Percentiles rank a stretch among this genome's conserved stretches.
These are phyloP conservation scores for Haplosporangium sp. DNA, from an alignment of 371 early-diverging fungal genomes.

Conservation along the genomic window DNA sequence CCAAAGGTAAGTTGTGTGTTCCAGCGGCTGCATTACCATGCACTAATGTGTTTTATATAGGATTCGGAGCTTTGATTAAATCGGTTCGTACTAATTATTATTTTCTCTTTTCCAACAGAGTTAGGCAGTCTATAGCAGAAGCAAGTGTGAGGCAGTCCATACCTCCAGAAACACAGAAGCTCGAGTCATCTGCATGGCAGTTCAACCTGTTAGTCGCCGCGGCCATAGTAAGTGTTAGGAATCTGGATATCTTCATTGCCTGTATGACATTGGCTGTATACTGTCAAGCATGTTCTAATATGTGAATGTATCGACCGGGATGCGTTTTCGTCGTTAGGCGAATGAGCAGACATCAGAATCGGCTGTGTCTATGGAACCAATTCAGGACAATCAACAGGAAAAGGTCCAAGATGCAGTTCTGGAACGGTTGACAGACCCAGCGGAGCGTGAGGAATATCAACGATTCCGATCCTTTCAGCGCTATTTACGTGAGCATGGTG, in stretches of 20 bases:
- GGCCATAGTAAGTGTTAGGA: conserved; percentile 15
- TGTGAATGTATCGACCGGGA: too few relatives aligned
- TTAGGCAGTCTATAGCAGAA: conserved; percentile 14
- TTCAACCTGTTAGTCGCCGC: conserved; percentile 40
- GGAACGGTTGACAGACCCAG: conserved; percentile 21
- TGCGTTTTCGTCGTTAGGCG: conserved; percentile 2
- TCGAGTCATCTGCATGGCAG: conserved; percentile 6
- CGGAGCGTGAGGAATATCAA: conserved; percentile 43
- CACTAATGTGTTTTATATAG: too few relatives aligned
- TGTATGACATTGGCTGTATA: too few relatives aligned
- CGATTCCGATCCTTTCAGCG: conserved; percentile 45
- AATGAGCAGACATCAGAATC: conserved; percentile 6
- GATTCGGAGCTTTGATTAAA: too few relatives aligned
- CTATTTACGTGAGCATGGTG: conserved; percentile 20
- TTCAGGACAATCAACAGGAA: neutral
- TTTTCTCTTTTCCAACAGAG: neutral
- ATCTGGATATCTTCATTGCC: too few relatives aligned
- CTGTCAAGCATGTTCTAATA: too few relatives aligned
- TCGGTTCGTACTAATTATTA: neutral
- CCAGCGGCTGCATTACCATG: neutral
- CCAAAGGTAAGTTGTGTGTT: conserved; percentile 12
- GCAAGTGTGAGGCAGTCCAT: conserved; percentile 1
- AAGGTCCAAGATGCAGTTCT: conserved; percentile 27
- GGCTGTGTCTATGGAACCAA: neutral
- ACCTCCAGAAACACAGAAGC: neutral